phyloP scores from a whole-genome alignment of 1,284 basidiomycete genomes.

The Schizopora paradoxa region DNA sequence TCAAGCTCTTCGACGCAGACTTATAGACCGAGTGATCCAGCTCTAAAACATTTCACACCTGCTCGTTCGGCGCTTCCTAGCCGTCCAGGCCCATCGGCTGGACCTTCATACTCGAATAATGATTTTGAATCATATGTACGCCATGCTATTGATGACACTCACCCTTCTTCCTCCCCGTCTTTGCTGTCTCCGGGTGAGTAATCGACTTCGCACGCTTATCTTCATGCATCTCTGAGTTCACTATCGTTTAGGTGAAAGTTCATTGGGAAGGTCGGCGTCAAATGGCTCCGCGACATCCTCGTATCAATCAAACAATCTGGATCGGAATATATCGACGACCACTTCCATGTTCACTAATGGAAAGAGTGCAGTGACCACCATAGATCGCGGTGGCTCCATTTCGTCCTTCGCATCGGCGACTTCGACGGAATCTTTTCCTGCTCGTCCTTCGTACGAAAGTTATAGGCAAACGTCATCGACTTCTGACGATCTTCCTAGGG shows the following conservation, averaged over 20 bases:
- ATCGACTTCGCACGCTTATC: conserved; percentile 2
- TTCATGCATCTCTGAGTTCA: not conserved
- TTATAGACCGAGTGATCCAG: conserved; percentile 4
- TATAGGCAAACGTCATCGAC: conserved; percentile 10
- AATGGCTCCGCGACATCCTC: conserved; percentile 30
- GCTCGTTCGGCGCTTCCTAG: too few relatives aligned
- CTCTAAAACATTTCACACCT: too few relatives aligned
- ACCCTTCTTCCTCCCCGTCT: too few relatives aligned
- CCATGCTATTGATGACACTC: too few relatives aligned
- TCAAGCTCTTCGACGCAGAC: conserved; percentile 1
- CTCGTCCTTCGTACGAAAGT: conserved; percentile 8
- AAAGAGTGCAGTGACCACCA: conserved; percentile 20
- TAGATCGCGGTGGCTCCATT: conserved; percentile 14
- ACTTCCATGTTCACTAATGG: conserved; percentile 24
- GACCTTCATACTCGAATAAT: too few relatives aligned
- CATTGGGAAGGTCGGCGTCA: conserved; percentile 29
- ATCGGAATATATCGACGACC: conserved; percentile 24
- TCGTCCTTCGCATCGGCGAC: conserved; percentile 15
- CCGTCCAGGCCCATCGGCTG: too few relatives aligned
- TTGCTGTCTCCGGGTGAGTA: too few relatives aligned
- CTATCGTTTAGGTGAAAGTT: too few relatives aligned
- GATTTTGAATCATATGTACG: too few relatives aligned
- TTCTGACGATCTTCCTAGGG: not conserved
- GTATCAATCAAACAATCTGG: conserved; percentile 23
- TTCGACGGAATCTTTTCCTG: conserved; percentile 12